These are phyloP conservation scores for Plectosphaerella cucumerina DNA, from an alignment of 2,329 filamentous ascomycete genomes.

Conservation along the genomic window DNA sequence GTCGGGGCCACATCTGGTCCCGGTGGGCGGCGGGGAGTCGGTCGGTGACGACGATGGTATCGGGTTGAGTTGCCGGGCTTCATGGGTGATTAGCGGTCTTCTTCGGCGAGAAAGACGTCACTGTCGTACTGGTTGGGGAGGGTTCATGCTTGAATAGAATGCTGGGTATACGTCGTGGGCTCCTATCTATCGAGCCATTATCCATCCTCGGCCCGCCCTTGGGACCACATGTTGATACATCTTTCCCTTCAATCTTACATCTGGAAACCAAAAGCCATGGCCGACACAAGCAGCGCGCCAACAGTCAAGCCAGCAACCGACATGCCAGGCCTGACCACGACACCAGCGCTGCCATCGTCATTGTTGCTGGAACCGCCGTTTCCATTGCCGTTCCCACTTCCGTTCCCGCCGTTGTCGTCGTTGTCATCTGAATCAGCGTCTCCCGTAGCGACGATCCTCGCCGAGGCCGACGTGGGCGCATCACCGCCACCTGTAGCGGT, in stretches of 20 bases:
- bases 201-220: too few species aligned
- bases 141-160: too few species aligned
- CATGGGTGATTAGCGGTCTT: too few species aligned
- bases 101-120: too few species aligned
- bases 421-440: slow-evolving; percentile 2
- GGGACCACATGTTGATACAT: slow-evolving; percentile 6
- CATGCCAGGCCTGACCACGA: slow-evolving; percentile 11
- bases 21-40: too few species aligned
- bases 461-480: slow-evolving; percentile 23
- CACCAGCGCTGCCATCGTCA: background rate
- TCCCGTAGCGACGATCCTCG: slow-evolving; percentile 23
- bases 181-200: too few species aligned
- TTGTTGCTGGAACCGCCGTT: background rate
- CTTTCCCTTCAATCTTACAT: slow-evolving; percentile 6
- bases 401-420: slow-evolving; percentile 5
- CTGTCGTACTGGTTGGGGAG: too few species aligned
- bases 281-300: slow-evolving; percentile 31
- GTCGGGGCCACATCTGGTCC: too few species aligned
- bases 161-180: too few species aligned
- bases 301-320: slow-evolving; percentile 27
- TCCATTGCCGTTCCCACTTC: slow-evolving; percentile 6
- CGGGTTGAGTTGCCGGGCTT: too few species aligned
- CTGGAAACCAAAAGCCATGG: slow-evolving; percentile 15
- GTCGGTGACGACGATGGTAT: too few species aligned
- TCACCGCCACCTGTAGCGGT: slow-evolving; percentile 26